phyloP scores from a whole-genome alignment of 2,329 filamentous ascomycete species.

The Curvularia sp. region DNA sequence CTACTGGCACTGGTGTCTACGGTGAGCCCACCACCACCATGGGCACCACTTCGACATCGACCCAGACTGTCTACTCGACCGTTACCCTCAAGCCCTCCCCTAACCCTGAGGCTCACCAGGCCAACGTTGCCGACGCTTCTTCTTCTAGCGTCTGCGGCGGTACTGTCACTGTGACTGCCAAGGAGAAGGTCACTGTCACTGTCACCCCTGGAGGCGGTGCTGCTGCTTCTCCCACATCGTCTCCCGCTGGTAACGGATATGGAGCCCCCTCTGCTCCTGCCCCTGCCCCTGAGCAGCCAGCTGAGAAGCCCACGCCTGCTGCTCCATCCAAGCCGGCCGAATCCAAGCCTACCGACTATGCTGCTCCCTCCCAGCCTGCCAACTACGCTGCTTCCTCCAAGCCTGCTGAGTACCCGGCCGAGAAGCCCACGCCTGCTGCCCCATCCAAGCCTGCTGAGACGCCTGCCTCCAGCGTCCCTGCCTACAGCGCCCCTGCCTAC shows the following conservation, averaged over 20 bases:
- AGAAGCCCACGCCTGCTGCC: slow-evolving; percentile 16
- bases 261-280: slow-evolving; percentile 9
- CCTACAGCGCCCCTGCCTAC: slow-evolving; percentile 20
- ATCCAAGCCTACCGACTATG: slow-evolving; percentile 1
- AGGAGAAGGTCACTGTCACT: slow-evolving; percentile 53
- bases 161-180: slow-evolving; percentile 51
- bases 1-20: slow-evolving; percentile 31
- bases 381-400: slow-evolving; percentile 11
- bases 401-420: slow-evolving; percentile 17
- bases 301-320: slow-evolving; percentile 14
- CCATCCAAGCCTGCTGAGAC: slow-evolving; percentile 20
- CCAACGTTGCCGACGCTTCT: slow-evolving; percentile 30
- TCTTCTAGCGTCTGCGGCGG: slow-evolving; percentile 36
- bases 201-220: slow-evolving; percentile 42
- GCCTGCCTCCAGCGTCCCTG: slow-evolving; percentile 22
- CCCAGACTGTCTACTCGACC: slow-evolving; percentile 38
- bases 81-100: slow-evolving; percentile 30
- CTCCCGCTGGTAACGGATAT: slow-evolving; percentile 16
- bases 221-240: slow-evolving; percentile 26
- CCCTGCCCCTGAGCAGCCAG: slow-evolving; percentile 18
- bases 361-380: slow-evolving; percentile 19
- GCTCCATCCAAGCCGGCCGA: slow-evolving; percentile 18
- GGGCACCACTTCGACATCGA: slow-evolving; percentile 35
- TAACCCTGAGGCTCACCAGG: slow-evolving; percentile 24
- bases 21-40: slow-evolving; percentile 38